Evolutionary conservation across 1,139 yeast genomes (phyloP).

Genomic region (Kurtzmaniella quercitrusa): DNA sequence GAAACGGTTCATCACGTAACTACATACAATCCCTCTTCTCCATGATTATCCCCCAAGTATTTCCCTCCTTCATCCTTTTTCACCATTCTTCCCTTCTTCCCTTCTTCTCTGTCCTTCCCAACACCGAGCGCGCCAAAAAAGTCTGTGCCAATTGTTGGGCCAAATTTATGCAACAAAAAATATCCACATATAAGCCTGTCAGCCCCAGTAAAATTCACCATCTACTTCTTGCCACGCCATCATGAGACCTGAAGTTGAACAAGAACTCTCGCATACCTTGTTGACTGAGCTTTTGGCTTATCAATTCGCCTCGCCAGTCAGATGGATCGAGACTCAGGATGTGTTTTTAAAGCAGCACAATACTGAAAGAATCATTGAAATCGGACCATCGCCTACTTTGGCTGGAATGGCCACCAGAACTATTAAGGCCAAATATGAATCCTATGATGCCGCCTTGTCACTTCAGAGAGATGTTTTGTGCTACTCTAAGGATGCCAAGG

Average conservation of each 20-base stretch:
- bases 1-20: too few relatives aligned
- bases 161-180: background rate
- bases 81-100: too few relatives aligned
- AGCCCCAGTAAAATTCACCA: background rate
- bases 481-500: constrained; percentile 93
- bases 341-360: constrained; percentile 90
- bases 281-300: constrained; percentile 94
- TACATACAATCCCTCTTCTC: too few relatives aligned
- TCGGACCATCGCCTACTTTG: constrained; percentile 97
- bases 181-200: background rate
- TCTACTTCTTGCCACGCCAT: constrained; percentile 4
- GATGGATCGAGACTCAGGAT: constrained; percentile 99
- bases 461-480: constrained; percentile 95
- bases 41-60: too few relatives aligned
- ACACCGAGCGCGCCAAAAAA: constrained; percentile 1
- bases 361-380: constrained; percentile 95
- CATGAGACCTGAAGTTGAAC: constrained; percentile 98
- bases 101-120: background rate
- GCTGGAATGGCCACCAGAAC: constrained; percentile 99
- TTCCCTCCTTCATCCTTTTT: too few relatives aligned
- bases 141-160: constrained; percentile 1
- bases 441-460: constrained; percentile 95
- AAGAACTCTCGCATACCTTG: constrained; percentile 91
- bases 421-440: constrained; percentile 91
- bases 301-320: constrained; percentile 98